Evolutionary conservation across 345 rosid species (phyloP).

Genomic region (Erodium maritimum): DNA sequence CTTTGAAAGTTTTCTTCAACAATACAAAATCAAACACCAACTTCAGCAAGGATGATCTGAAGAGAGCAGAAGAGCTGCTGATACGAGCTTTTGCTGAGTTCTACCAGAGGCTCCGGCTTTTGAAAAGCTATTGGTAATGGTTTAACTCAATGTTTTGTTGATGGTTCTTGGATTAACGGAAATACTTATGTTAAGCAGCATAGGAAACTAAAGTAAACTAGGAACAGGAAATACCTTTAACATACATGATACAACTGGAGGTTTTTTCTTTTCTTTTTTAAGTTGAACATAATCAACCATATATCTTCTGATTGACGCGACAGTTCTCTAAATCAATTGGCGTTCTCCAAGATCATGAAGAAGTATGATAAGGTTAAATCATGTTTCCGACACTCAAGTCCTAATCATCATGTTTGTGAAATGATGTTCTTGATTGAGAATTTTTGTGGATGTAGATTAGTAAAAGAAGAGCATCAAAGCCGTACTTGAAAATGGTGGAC

Average conservation of each 20-base stretch:
- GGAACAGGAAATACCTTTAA: too few species aligned
- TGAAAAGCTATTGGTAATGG: conserved; percentile 50
- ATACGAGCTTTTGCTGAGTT: conserved; percentile 38
- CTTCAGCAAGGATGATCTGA: conserved; percentile 30
- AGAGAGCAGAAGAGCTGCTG: conserved; percentile 36
- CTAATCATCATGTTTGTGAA: neutral
- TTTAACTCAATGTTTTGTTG: too few species aligned
- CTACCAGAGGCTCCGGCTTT: conserved; percentile 45
- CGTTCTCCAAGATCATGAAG: conserved; percentile 75
- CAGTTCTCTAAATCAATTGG: conserved; percentile 66
- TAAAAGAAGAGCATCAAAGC: conserved; percentile 40
- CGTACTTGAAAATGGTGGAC: conserved; percentile 62
- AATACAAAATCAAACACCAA: conserved; percentile 16
- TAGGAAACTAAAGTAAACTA: too few species aligned
- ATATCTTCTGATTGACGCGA: neutral
- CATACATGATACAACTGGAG: too few species aligned
- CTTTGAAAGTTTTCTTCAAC: conserved; percentile 20
- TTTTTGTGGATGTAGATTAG: conserved; percentile 32
- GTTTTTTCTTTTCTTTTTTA: too few species aligned
- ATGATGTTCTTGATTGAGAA: neutral
- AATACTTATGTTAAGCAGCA: too few species aligned
- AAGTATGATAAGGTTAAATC: conserved; percentile 67
- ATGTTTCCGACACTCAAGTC: neutral
- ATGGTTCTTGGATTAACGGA: too few species aligned
- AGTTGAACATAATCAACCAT: too few species aligned